Evolutionary conservation across 164 flowering plant genomes (phyloP).

Genomic region (Tetracentron sinense): DNA sequence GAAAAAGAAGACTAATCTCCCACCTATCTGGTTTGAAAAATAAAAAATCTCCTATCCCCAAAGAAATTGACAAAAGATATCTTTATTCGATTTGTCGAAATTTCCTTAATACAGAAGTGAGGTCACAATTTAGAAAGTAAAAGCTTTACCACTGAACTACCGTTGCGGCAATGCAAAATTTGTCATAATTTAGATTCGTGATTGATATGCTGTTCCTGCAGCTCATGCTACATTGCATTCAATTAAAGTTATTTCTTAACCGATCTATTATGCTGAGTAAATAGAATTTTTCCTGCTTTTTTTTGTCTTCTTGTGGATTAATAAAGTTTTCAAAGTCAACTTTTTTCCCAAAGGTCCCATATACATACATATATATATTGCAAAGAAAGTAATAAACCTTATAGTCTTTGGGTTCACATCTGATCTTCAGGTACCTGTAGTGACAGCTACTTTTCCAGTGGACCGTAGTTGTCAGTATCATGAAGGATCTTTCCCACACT

Average conservation of each 20-base stretch:
- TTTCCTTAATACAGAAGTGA: too few species aligned
- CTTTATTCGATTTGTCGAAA: background rate
- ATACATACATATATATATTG: too few species aligned
- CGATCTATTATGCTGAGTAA: too few species aligned
- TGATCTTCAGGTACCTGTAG: constrained; percentile 78
- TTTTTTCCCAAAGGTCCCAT: too few species aligned
- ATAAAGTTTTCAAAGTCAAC: too few species aligned
- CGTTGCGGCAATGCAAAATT: background rate
- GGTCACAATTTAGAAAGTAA: background rate
- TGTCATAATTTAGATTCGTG: background rate
- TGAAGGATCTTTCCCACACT: constrained; percentile 90
- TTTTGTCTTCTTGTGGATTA: too few species aligned
- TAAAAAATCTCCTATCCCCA: background rate
- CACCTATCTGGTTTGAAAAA: background rate
- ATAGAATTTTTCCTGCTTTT: too few species aligned
- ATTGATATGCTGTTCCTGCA: background rate
- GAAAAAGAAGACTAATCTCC: background rate
- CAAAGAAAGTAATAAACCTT: too few species aligned
- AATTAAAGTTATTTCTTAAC: too few species aligned
- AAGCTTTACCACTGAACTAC: too few species aligned
- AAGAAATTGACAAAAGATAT: background rate
- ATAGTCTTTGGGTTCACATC: background rate
- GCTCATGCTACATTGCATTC: background rate
- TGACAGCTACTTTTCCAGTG: constrained; percentile 80
- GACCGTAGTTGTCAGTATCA: constrained; percentile 77